These are phyloP conservation scores for Aspergillus uvarum DNA, from an alignment of 2,329 filamentous ascomycete genomes.

Conservation along the genomic window DNA sequence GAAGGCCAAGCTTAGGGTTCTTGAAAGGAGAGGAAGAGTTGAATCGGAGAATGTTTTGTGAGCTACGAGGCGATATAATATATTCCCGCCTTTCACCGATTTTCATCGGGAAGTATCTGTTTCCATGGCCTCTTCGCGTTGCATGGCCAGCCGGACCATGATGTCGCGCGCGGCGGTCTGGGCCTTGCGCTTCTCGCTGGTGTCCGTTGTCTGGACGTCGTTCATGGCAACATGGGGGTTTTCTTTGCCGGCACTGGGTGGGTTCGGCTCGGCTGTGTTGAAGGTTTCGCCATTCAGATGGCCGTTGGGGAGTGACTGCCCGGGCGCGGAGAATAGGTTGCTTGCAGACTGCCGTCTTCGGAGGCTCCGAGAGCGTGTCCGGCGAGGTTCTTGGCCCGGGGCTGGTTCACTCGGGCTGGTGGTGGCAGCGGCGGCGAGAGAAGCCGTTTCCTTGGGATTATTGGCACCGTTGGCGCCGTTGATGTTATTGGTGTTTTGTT, in stretches of 20 bases:
- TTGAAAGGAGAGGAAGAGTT: too few relatives aligned
- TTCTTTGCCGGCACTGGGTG: conserved; percentile 15
- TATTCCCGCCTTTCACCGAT: too few relatives aligned
- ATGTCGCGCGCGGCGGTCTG: conserved; percentile 36
- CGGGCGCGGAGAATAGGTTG: background rate
- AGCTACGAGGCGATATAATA: background rate
- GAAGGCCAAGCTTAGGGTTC: too few relatives aligned
- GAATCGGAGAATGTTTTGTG: background rate
- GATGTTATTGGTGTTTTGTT: conserved; percentile 21
- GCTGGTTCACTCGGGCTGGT: conserved; percentile 15
- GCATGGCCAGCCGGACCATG: conserved; percentile 38
- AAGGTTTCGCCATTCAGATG: background rate
- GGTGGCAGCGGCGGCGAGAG: background rate
- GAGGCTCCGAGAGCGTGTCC: conserved; percentile 14
- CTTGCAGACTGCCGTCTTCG: conserved; percentile 10
- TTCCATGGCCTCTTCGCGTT: conserved; percentile 42
- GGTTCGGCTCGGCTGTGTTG: background rate
- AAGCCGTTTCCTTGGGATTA: conserved; percentile 13
- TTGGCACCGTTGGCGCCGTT: conserved; percentile 8
- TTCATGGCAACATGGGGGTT: conserved; percentile 4
- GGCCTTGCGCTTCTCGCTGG: conserved; percentile 32
- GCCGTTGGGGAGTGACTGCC: background rate
- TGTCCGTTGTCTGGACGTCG: conserved; percentile 8
- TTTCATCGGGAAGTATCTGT: conserved; percentile 26
- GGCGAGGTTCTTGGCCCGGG: conserved; percentile 7